Conservation (phyloP, 805 yeast species). For the Ogataea paraovalis region DNA sequence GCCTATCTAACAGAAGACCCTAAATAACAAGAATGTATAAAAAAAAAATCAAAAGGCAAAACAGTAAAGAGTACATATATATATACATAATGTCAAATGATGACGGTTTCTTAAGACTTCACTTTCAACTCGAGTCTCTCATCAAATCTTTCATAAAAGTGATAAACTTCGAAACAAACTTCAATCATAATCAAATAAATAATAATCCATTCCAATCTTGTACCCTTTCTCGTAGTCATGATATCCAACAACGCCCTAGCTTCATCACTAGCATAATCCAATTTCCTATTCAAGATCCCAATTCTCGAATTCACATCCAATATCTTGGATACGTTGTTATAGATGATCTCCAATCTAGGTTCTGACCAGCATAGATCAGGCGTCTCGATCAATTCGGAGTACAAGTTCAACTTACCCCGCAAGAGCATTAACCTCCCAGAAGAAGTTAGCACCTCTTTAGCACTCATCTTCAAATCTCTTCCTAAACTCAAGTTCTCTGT, state of each 20-base stretch:
- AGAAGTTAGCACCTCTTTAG: conserved; percentile 57
- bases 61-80: no score
- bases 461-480: conserved; percentile 43
- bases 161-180: conserved; percentile 75
- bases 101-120: no score
- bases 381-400: conserved; percentile 84
- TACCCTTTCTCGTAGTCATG: conserved; percentile 69
- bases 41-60: no score
- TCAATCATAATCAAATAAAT: conserved; percentile 80
- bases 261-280: conserved; percentile 90
- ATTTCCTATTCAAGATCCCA: conserved; percentile 71
- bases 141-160: conserved; percentile 55
- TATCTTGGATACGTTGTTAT: conserved; percentile 62
- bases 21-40: no score
- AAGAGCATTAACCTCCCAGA: conserved; percentile 75
- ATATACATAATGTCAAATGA: no score
- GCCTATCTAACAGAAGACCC: no score
- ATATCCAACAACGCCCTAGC: conserved; percentile 73
- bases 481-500: conserved; percentile 70
- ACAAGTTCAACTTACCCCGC: conserved; percentile 78
- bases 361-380: conserved; percentile 95
- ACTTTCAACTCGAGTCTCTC: conserved; percentile 12
- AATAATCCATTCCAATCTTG: conserved; percentile 84
- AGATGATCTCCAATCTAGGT: conserved; percentile 75
- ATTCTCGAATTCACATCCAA: conserved; percentile 78